These are phyloP conservation scores for Rubroboletus pulcherrimus DNA, from an alignment of 768 basidiomycete species.

Conservation along the genomic window DNA sequence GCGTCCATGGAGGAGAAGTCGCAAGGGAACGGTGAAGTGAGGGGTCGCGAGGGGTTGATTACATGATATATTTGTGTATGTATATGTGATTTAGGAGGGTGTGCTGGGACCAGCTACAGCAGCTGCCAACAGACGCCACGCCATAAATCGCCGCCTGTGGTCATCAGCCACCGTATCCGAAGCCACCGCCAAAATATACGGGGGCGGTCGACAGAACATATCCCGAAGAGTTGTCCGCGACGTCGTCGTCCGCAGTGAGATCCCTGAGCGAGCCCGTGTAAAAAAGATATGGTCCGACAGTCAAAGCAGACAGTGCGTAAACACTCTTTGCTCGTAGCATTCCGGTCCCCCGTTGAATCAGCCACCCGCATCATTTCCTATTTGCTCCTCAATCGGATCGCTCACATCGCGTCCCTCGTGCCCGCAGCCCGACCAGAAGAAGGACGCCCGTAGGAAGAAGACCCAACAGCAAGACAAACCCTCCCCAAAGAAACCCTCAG, in stretches of 20 bases:
- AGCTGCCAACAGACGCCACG: slow-evolving; percentile 21
- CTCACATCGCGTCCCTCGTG: slow-evolving; percentile 1
- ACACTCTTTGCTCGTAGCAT: slow-evolving; percentile 7
- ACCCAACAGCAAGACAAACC: slow-evolving; percentile 41
- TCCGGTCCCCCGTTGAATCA: slow-evolving; percentile 20
- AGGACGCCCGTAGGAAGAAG: slow-evolving; percentile 40
- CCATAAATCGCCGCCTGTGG: slow-evolving; percentile 25
- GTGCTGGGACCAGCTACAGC: slow-evolving; percentile 10
- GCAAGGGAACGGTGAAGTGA: neutral
- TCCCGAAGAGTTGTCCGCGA: neutral
- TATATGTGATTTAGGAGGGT: slow-evolving; percentile 9
- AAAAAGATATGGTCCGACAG: slow-evolving; percentile 29
- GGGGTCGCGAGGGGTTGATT: slow-evolving; percentile 14
- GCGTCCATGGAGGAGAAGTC: neutral
- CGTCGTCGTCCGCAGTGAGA: slow-evolving; percentile 10
- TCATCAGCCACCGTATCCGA: slow-evolving; percentile 26
- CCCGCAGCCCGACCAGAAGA: slow-evolving; percentile 39
- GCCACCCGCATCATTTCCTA: slow-evolving; percentile 13
- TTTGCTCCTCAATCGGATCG: slow-evolving; percentile 3
- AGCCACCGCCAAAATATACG: slow-evolving; percentile 16
- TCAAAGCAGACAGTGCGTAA: slow-evolving; percentile 35
- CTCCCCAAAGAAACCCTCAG: slow-evolving; percentile 45
- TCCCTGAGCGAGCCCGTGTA: slow-evolving; percentile 13
- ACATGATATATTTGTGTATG: slow-evolving; percentile 22
- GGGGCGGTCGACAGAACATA: slow-evolving; percentile 3